Conservation (phyloP, 23 red algal species). For the Pyropia haitanensis region DNA sequence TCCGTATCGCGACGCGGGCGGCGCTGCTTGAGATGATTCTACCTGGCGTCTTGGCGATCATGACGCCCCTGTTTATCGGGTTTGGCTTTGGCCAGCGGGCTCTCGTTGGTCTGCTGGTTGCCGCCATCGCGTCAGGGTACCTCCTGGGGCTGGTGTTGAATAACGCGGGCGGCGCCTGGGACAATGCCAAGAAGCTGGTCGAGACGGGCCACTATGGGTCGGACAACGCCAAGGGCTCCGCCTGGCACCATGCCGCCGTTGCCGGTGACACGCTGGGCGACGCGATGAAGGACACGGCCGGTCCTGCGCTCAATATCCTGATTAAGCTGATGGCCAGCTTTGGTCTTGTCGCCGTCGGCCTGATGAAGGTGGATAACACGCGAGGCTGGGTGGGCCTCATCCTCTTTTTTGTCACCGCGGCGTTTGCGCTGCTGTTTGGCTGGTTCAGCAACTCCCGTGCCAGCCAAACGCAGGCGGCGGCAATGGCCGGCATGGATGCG, state of each 20-base stretch:
- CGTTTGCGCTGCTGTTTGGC: slow-evolving; percentile 1
- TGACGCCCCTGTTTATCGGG: slow-evolving; percentile 74
- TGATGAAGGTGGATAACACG: slow-evolving; percentile 21
- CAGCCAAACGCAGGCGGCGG: no score
- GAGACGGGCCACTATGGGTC: slow-evolving; percentile 52
- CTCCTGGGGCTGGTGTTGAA: slow-evolving; percentile 34
- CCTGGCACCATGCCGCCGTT: slow-evolving; percentile 67
- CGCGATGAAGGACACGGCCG: slow-evolving; percentile 55
- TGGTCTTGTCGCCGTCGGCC: slow-evolving; percentile 28
- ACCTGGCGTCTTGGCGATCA: slow-evolving; percentile 48
- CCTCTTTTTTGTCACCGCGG: slow-evolving; percentile 8
- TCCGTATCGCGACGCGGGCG: slow-evolving; percentile 29
- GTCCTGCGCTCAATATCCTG: slow-evolving; percentile 64
- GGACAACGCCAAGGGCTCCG: slow-evolving; percentile 45
- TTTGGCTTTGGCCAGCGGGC: slow-evolving; percentile 67
- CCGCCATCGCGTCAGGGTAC: slow-evolving; percentile 45
- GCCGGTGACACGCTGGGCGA: slow-evolving; percentile 52
- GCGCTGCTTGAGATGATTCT: slow-evolving; percentile 52
- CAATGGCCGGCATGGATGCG: no score
- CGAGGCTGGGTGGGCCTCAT: slow-evolving; percentile 58
- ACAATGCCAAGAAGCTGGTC: slow-evolving; percentile 84
- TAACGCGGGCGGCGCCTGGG: slow-evolving; percentile 66
- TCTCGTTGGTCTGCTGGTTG: slow-evolving; percentile 34
- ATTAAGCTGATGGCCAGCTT: slow-evolving; percentile 46
- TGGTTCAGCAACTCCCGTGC: neutral